Evolutionary conservation across 805 yeast species (phyloP).

Genomic region (Tetrapisispora taiwanensis): DNA sequence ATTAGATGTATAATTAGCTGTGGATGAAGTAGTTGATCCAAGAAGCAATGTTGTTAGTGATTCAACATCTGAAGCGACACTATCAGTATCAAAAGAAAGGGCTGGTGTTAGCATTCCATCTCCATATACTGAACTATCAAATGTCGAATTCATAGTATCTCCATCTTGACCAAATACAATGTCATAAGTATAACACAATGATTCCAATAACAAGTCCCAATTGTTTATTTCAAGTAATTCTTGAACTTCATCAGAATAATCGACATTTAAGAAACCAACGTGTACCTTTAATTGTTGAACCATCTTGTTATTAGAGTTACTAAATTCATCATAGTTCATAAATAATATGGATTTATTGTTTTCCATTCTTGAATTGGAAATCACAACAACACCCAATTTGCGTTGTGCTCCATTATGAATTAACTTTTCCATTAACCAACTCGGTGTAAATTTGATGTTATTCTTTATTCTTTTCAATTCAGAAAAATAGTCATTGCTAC

Average conservation of each 20-base stretch:
- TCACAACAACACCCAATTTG: conserved; percentile 15
- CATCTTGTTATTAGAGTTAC: conserved; percentile 12
- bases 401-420: conserved; percentile 5
- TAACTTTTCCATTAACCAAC: conserved; percentile 8
- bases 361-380: conserved; percentile 23
- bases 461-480: background rate
- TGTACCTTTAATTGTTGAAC: conserved; percentile 24
- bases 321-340: conserved; percentile 15
- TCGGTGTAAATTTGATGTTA: conserved; percentile 11
- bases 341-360: conserved; percentile 17
- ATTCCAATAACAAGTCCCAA: conserved; percentile 23
- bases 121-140: conserved; percentile 5
- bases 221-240: conserved; percentile 25
- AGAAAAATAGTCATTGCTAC: background rate
- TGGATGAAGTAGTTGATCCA: background rate
- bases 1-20: no score
- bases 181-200: conserved; percentile 22
- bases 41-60: conserved; percentile 6
- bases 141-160: conserved; percentile 10
- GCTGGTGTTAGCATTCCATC: background rate
- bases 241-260: conserved; percentile 20
- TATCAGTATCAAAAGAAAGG: background rate
- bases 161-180: conserved; percentile 26
- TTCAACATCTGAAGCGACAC: conserved; percentile 3
- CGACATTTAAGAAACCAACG: conserved; percentile 27